Conservation (phyloP, 306 rosid species). For the Vigna trinervia region DNA sequence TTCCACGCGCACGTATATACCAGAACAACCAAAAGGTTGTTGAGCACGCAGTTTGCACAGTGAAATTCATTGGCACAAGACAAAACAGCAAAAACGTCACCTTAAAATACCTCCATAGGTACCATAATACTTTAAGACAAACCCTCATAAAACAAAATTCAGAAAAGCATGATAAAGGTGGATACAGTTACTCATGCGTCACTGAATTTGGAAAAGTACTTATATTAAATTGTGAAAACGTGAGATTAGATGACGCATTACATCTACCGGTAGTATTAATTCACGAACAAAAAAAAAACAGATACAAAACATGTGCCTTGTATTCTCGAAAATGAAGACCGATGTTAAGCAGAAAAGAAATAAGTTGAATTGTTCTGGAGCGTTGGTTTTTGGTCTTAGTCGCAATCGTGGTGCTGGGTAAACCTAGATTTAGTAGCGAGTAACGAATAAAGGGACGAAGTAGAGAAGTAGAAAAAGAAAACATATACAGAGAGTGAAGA, state of each 20-base stretch:
- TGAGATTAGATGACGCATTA: neutral
- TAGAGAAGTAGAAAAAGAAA: neutral
- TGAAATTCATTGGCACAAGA: constrained; percentile 23
- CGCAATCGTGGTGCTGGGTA: constrained; percentile 6
- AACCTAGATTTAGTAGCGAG: constrained; percentile 28
- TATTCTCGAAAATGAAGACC: neutral
- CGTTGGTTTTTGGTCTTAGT: constrained; percentile 11
- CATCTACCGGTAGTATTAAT: constrained; percentile 4
- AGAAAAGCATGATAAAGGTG: neutral
- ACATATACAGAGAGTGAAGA: neutral
- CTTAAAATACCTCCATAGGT: neutral
- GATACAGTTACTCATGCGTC: neutral
- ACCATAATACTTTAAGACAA: neutral
- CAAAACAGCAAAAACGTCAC: constrained; percentile 10
- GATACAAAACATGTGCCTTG: neutral
- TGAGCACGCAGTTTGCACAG: neutral
- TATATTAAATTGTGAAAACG: neutral
- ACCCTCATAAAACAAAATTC: constrained; percentile 13
- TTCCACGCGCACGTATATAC: neutral
- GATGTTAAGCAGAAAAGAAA: constrained; percentile 20
- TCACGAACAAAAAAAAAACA: neutral
- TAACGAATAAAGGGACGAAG: neutral
- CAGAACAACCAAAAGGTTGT: constrained; percentile 28
- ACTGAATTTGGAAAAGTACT: constrained; percentile 10
- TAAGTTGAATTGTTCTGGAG: constrained; percentile 1